Conservation (phyloP, 495 filamentous ascomycete genomes). For the Durotheca rogersii region DNA sequence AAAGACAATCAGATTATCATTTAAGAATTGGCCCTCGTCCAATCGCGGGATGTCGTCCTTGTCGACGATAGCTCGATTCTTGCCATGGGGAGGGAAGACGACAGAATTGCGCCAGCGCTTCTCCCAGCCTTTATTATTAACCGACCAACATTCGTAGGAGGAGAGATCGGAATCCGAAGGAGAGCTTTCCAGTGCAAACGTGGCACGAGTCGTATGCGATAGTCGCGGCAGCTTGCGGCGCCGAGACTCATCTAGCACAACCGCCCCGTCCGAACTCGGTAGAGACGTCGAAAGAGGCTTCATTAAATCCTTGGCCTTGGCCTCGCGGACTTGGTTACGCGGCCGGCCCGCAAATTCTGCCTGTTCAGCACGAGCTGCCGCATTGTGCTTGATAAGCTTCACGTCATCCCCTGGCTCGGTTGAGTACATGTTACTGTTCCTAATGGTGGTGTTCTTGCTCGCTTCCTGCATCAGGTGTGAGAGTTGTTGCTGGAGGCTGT, state of each 20-base stretch:
- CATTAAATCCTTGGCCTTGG: constrained; percentile 22
- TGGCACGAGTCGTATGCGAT: constrained; percentile 21
- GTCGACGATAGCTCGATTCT: constrained; percentile 72
- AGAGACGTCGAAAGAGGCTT: not conserved
- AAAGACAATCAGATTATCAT: constrained; percentile 89
- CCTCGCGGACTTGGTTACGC: not conserved
- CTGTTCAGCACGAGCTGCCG: not conserved
- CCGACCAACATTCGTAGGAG: constrained; percentile 44
- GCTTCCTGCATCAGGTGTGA: constrained; percentile 8
- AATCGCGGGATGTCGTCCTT: constrained; percentile 77
- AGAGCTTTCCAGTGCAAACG: constrained; percentile 2
- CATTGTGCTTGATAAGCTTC: constrained; percentile 27
- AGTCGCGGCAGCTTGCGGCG: constrained; percentile 1
- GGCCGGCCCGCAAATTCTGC: not conserved
- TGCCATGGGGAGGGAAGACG: constrained; percentile 66
- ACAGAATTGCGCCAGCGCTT: constrained; percentile 58
- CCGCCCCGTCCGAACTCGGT: not conserved
- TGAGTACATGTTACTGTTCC: not conserved
- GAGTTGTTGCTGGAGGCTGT: constrained; percentile 20
- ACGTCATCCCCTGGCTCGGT: constrained; percentile 20
- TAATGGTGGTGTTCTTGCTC: not conserved
- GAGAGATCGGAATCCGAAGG: constrained; percentile 11
- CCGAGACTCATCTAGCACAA: constrained; percentile 3
- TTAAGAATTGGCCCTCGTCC: constrained; percentile 82
- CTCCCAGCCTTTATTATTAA: constrained; percentile 44